Percentiles rank a stretch among this genome's conserved stretches.
Evolutionary conservation across 1,139 yeast species (phyloP).

Genomic region (Saccharomyces hybrid): DNA sequence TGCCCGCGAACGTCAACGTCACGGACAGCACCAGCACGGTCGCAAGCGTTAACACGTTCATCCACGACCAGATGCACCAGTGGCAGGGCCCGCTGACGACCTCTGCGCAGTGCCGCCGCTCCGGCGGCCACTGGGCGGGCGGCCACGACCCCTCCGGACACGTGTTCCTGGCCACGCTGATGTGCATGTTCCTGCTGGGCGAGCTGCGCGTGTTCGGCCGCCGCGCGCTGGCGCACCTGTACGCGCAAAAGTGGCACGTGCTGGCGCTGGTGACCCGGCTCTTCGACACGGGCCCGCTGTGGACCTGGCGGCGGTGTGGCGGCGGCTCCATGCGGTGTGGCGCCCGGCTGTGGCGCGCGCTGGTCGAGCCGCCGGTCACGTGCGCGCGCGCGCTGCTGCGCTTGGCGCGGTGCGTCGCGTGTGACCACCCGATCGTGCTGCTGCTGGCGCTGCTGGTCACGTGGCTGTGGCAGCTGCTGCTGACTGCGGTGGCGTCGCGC

Average conservation of each 20-base stretch:
- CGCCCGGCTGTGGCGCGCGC: conserved; percentile 1
- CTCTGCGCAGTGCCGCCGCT: conserved; percentile 50
- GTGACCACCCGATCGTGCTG: conserved; percentile 39
- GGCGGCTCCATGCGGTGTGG: neutral
- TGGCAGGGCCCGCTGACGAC: conserved; percentile 13
- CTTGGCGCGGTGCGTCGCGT: conserved; percentile 17
- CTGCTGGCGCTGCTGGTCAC: conserved; percentile 41
- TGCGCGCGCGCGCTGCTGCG: conserved; percentile 4
- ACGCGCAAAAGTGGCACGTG: conserved; percentile 1
- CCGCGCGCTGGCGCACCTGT: conserved; percentile 12
- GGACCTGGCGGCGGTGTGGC: conserved; percentile 2
- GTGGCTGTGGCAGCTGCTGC: conserved; percentile 84
- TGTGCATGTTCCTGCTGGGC: conserved; percentile 60
- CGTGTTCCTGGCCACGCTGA: conserved; percentile 67
- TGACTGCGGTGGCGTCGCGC: conserved; percentile 58
- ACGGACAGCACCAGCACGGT: neutral
- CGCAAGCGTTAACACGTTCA: neutral
- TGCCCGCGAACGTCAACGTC: neutral
- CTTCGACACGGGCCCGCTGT: conserved; percentile 12
- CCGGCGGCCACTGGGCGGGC: conserved; percentile 74
- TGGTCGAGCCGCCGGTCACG: conserved; percentile 1
- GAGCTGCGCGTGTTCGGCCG: conserved; percentile 44
- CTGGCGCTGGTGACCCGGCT: conserved; percentile 7
- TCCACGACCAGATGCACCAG: neutral
- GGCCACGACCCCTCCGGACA: conserved; percentile 98